A percentile compares a stretch with the other conserved stretches of the same genome.
phyloP scores from a whole-genome alignment of 495 filamentous ascomycete genomes.

The Neurospora sp. region DNA sequence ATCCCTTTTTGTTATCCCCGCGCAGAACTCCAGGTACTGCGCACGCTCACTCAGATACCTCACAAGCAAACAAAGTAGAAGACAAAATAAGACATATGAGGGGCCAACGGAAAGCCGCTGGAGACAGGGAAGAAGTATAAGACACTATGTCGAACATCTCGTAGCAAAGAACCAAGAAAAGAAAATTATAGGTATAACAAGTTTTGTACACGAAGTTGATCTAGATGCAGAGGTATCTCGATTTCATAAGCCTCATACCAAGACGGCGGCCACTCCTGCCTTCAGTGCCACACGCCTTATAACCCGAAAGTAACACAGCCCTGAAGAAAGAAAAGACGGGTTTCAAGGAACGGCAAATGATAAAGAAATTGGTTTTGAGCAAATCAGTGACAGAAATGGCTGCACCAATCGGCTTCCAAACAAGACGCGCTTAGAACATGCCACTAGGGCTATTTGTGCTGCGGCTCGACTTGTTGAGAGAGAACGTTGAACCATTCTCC shows the following conservation, averaged over 20 bases:
- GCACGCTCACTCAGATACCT: background rate
- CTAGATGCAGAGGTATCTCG: slow-evolving; percentile 20
- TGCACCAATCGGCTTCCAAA: background rate
- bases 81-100: background rate
- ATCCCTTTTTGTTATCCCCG: background rate
- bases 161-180: slow-evolving; percentile 3
- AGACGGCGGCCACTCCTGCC: background rate
- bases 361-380: slow-evolving; percentile 10
- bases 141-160: background rate
- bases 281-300: background rate
- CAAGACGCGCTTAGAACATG: slow-evolving; percentile 29
- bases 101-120: background rate
- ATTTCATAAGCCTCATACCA: slow-evolving; percentile 17
- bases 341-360: slow-evolving; percentile 3
- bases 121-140: background rate
- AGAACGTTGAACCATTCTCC: slow-evolving; percentile 30
- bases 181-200: background rate
- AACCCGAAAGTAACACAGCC: slow-evolving; percentile 5
- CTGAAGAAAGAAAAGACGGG: slow-evolving; percentile 14
- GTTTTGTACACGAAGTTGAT: slow-evolving; percentile 1
- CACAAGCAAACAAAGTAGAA: background rate
- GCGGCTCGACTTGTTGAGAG: slow-evolving; percentile 19
- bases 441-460: slow-evolving; percentile 29
- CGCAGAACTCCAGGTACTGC: background rate
- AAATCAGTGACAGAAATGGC: background rate